Conservation (phyloP, 192 early-diverging fungal species). For the Ambispora gerdemannii region DNA sequence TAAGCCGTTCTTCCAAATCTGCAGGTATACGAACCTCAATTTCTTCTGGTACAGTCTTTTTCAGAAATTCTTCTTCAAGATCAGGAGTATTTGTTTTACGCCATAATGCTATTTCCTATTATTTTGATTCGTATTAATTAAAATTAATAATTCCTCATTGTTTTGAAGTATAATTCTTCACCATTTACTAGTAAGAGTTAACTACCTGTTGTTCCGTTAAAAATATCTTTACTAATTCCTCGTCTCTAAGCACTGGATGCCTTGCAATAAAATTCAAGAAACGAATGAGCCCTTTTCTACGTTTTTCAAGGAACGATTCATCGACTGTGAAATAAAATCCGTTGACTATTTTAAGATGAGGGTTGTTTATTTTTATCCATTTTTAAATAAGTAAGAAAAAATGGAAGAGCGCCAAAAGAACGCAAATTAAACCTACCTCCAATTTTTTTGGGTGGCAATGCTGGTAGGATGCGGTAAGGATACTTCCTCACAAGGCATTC, state of each 20-base stretch:
- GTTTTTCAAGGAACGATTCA: slow-evolving; percentile 63
- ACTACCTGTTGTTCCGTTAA: slow-evolving; percentile 64
- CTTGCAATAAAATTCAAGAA: slow-evolving; percentile 74
- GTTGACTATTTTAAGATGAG: slow-evolving; percentile 33
- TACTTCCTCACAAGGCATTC: slow-evolving; percentile 76
- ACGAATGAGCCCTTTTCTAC: slow-evolving; percentile 65
- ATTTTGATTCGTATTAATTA: no score
- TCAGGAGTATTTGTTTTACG: slow-evolving; percentile 50
- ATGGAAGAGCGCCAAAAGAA: no score
- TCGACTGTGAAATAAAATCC: slow-evolving; percentile 51
- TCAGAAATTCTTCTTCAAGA: slow-evolving; percentile 57
- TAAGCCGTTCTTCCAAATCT: slow-evolving; percentile 51
- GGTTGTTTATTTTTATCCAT: no score
- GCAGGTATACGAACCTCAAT: slow-evolving; percentile 46
- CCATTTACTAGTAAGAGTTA: not conserved
- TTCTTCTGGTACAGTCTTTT: slow-evolving; percentile 35
- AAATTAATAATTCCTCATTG: no score
- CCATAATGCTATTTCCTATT: slow-evolving; percentile 59
- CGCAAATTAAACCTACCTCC: slow-evolving; percentile 50
- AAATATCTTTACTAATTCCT: slow-evolving; percentile 61
- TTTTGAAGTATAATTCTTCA: no score
- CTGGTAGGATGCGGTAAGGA: slow-evolving; percentile 76
- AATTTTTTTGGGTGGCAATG: slow-evolving; percentile 86
- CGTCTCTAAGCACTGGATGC: slow-evolving; percentile 67
- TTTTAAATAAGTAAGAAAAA: no score